These are phyloP conservation scores for Aspergillus jensenii DNA, from an alignment of 2,329 filamentous ascomycete species.

Conservation along the genomic window DNA sequence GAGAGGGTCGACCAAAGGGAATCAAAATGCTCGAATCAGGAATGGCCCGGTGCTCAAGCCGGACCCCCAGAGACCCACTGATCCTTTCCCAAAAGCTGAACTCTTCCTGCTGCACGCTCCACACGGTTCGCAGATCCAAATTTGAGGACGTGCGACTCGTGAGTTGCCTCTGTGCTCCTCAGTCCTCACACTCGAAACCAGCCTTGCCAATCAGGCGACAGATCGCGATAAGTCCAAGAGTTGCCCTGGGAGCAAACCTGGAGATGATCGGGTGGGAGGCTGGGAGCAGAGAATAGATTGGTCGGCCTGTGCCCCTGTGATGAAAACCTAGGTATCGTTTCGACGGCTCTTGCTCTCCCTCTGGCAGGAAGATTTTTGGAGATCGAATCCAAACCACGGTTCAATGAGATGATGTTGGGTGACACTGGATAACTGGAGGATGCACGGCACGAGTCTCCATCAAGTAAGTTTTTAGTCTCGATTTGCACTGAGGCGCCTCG, in stretches of 20 bases:
- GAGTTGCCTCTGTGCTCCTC: not conserved
- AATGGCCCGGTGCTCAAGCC: constrained; percentile 9
- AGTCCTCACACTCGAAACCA: not conserved
- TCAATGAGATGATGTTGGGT: not conserved
- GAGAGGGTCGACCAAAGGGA: not conserved
- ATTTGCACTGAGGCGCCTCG: not conserved
- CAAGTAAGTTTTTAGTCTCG: not conserved
- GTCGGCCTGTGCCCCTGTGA: not conserved
- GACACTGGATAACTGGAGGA: not conserved
- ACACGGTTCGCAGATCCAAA: constrained; percentile 29
- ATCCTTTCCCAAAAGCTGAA: constrained; percentile 10
- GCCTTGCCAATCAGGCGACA: not conserved
- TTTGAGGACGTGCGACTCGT: constrained; percentile 15
- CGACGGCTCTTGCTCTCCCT: not conserved
- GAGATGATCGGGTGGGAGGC: not conserved
- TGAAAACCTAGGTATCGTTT: not conserved
- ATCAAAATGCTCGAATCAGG: constrained; percentile 6
- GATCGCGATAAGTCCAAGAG: not conserved
- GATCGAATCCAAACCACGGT: not conserved
- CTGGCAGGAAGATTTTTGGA: not conserved
- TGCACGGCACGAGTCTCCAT: not conserved
- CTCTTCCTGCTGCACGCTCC: constrained; percentile 11
- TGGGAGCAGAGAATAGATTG: not conserved
- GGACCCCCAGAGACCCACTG: constrained; percentile 11
- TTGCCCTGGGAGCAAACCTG: not conserved